phyloP scores from a whole-genome alignment of 305 asterid genomes.

The Rubia balearica region DNA sequence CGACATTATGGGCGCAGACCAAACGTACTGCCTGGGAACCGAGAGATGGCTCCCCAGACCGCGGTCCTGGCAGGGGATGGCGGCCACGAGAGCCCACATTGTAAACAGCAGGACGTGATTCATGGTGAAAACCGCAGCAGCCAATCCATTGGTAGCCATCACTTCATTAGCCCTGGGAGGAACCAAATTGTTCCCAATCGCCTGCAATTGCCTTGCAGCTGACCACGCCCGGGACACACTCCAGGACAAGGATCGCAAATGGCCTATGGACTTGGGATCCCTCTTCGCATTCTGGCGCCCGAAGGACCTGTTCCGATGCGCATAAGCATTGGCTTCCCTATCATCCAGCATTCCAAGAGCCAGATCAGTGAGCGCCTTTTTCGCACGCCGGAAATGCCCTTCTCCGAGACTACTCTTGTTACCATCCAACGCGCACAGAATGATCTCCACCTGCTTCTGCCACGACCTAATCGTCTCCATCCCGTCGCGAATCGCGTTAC shows the following conservation, averaged over 20 bases:
- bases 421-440: slow-evolving; percentile 54
- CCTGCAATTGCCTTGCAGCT: slow-evolving; percentile 73
- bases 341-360: slow-evolving; percentile 75
- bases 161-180: slow-evolving; percentile 52
- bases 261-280: slow-evolving; percentile 41
- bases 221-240: slow-evolving; percentile 89
- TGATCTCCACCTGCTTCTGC: slow-evolving; percentile 76
- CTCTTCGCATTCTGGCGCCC: slow-evolving; percentile 44
- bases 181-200: slow-evolving; percentile 56
- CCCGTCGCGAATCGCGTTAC: slow-evolving; percentile 89
- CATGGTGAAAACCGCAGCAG: slow-evolving; percentile 63
- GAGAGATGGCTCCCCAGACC: slow-evolving; percentile 66
- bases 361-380: slow-evolving; percentile 65
- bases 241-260: slow-evolving; percentile 80
- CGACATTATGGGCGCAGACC: slow-evolving; percentile 52
- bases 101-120: slow-evolving; percentile 64
- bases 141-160: slow-evolving; percentile 52
- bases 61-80: slow-evolving; percentile 92
- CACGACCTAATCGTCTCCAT: slow-evolving; percentile 77
- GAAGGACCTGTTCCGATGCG: slow-evolving; percentile 67
- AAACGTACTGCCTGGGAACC: slow-evolving; percentile 38
- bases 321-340: slow-evolving; percentile 32
- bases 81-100: slow-evolving; percentile 95
- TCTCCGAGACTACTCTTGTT: slow-evolving; percentile 53
- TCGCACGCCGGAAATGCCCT: slow-evolving; percentile 86